phyloP scores from a whole-genome alignment of 129 eudicot species.

The Centaurea solstitialis region DNA sequence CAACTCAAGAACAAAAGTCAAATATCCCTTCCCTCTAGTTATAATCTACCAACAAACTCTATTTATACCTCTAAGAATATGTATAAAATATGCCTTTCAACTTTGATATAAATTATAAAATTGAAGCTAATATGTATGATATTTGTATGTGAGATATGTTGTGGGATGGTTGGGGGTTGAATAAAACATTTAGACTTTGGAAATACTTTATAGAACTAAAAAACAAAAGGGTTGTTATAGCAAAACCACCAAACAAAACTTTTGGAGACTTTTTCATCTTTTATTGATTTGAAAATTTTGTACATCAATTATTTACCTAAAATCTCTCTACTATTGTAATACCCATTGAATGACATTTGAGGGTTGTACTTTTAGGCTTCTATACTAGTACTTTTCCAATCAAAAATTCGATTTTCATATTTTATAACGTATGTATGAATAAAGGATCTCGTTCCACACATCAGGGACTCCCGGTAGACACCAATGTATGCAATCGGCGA shows the following conservation, averaged over 20 bases:
- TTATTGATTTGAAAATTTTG: not conserved
- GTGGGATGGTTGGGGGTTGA: too few species aligned
- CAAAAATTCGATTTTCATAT: not conserved
- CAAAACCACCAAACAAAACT: slow-evolving; percentile 30
- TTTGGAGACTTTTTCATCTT: slow-evolving; percentile 7
- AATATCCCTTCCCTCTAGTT: too few species aligned
- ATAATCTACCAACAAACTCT: too few species aligned
- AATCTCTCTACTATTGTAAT: not conserved
- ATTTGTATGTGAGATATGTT: not conserved
- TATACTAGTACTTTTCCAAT: not conserved
- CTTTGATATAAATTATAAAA: too few species aligned
- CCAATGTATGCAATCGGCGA: slow-evolving; percentile 83
- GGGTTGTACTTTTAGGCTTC: not conserved
- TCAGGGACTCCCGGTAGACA: slow-evolving; percentile 81
- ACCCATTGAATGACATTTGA: not conserved
- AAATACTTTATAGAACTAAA: not conserved
- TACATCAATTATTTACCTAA: slow-evolving; percentile 21
- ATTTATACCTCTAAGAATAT: too few species aligned
- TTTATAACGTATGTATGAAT: slow-evolving; percentile 42
- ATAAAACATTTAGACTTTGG: slow-evolving; percentile 18
- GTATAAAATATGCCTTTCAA: too few species aligned
- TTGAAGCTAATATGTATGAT: too few species aligned
- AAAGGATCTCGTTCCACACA: slow-evolving; percentile 66
- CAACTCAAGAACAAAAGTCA: too few species aligned
- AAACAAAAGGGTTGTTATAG: slow-evolving; percentile 31